A percentile compares a stretch with the other conserved stretches of the same genome.
Conservation (phyloP, 2,329 filamentous ascomycete genomes). For the Lasiodiplodia citricola region DNA sequence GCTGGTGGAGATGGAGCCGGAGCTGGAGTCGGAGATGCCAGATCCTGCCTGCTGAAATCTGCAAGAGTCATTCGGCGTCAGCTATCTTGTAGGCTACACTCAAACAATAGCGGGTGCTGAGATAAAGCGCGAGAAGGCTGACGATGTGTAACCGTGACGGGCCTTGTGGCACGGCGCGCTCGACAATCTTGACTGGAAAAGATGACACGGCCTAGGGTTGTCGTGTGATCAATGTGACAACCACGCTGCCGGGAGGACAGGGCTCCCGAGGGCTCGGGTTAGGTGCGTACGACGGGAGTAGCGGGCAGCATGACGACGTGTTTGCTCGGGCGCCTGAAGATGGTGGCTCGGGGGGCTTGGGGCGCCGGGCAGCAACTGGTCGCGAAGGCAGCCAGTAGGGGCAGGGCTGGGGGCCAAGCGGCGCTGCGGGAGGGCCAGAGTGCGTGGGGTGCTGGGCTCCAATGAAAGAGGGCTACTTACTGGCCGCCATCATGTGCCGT, state of each 20-base stretch:
- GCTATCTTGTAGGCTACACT: constrained; percentile 25
- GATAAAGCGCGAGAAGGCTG: constrained; percentile 28
- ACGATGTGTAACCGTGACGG: constrained; percentile 44
- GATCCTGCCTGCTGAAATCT: constrained; percentile 25
- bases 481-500: constrained; percentile 54
- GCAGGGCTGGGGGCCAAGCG: constrained; percentile 35
- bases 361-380: constrained; percentile 23
- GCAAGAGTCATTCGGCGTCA: constrained; percentile 20
- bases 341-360: constrained; percentile 19
- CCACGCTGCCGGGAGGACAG: constrained; percentile 44
- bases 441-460: constrained; percentile 31
- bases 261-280: constrained; percentile 43
- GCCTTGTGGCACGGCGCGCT: constrained; percentile 46
- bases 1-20: constrained; percentile 59
- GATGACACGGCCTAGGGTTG: constrained; percentile 42
- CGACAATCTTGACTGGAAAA: constrained; percentile 44
- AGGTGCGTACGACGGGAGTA: constrained; percentile 43
- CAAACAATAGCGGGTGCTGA: constrained; percentile 23
- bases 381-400: constrained; percentile 24
- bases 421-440: constrained; percentile 33
- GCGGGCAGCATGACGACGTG: constrained; percentile 43
- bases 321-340: constrained; percentile 44
- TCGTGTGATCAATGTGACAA: constrained; percentile 54
- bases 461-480: constrained; percentile 58
- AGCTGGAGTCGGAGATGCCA: constrained; percentile 61